These are phyloP conservation scores for Metschnikowia santaceciliae DNA, from an alignment of 805 yeast species.

Conservation along the genomic window DNA sequence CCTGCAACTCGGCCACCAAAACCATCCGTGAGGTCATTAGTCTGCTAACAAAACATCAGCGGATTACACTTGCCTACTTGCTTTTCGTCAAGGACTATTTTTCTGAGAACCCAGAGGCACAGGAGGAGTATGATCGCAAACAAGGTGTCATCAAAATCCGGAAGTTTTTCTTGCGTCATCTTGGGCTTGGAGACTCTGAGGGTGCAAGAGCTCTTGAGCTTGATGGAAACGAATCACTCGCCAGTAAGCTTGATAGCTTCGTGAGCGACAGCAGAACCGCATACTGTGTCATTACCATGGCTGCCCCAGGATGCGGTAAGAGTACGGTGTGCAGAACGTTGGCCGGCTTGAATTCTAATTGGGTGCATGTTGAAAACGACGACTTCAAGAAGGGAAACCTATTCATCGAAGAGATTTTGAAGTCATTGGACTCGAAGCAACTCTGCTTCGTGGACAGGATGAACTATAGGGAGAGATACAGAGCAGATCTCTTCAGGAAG, in stretches of 20 bases:
- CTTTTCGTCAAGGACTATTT: constrained; percentile 61
- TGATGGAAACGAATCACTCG: constrained; percentile 32
- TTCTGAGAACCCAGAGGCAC: constrained; percentile 42
- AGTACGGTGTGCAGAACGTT: constrained; percentile 74
- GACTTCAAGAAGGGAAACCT: constrained; percentile 50
- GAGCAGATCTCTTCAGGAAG: constrained; percentile 60
- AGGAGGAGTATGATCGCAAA: constrained; percentile 46
- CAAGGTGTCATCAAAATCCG: constrained; percentile 75
- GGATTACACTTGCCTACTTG: constrained; percentile 63
- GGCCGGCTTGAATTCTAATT: constrained; percentile 47
- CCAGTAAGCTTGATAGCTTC: constrained; percentile 13
- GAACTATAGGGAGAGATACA: constrained; percentile 68
- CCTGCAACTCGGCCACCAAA: constrained; percentile 21
- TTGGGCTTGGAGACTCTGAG: constrained; percentile 41
- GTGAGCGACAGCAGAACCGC: constrained; percentile 21
- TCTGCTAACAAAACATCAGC: constrained; percentile 42
- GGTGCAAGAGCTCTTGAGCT: constrained; percentile 58
- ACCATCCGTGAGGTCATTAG: constrained; percentile 30
- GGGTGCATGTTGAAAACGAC: constrained; percentile 84
- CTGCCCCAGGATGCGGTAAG: constrained; percentile 93
- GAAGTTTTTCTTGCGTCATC: constrained; percentile 52
- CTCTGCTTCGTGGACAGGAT: constrained; percentile 79
- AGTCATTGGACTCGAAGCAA: constrained; percentile 26
- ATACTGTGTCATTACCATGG: constrained; percentile 73
- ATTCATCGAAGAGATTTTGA: constrained; percentile 47